Base-by-base conservation (phyloP, 1,139 yeast genomes). In the Tardiomyces blankii region DNA sequence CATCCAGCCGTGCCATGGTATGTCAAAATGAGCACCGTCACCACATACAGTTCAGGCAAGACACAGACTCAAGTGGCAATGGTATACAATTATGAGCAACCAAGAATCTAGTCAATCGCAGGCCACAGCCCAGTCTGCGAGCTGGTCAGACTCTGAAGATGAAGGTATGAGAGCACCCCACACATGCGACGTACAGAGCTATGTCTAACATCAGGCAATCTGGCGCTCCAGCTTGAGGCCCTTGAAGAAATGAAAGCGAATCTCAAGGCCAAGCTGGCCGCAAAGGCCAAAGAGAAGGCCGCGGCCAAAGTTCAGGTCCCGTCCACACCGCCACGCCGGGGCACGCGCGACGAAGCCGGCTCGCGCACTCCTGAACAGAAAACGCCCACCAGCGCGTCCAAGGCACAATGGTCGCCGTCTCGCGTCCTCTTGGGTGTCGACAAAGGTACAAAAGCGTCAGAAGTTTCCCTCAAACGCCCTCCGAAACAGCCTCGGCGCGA, bases 401-500 rank as follows among this genome's bases (percentile, higher is more conserved):
- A 9, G 5, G n/a, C 9, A 4, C 39, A 35, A 6, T 8, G 13
- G 19, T 35, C 39, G 11, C 49, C 51, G 14, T 32, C 47, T 9
- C 41, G 51, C 18, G 41, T 47, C 11, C 27, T 41, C 5, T 28
- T 45, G 21, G 48, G 47, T 8, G 42, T 54, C 18, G 57, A 53
- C 39, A 49, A 45, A 41, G 50, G 49, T 5, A 41, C 47, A 14
- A 48, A 41, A 40, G 54, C 56, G 1, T 39, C 46, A 30, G 49
- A 52, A 14, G 48, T 51, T 7, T 47, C 49, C 14, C 42, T 53
- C 38, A 39, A 38, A 16, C 44, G 51, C 21, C 16, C 33, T 16
- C 44, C 18, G 9, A 23, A 39, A 14, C n/a, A 8, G 19, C 13
- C 39, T 3, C 19, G n/a, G n/a, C 9, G 12, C n/a, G 39, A 13